Evolutionary conservation across 805 yeast species (phyloP).

Genomic region (Wickerhamiella dianesei): DNA sequence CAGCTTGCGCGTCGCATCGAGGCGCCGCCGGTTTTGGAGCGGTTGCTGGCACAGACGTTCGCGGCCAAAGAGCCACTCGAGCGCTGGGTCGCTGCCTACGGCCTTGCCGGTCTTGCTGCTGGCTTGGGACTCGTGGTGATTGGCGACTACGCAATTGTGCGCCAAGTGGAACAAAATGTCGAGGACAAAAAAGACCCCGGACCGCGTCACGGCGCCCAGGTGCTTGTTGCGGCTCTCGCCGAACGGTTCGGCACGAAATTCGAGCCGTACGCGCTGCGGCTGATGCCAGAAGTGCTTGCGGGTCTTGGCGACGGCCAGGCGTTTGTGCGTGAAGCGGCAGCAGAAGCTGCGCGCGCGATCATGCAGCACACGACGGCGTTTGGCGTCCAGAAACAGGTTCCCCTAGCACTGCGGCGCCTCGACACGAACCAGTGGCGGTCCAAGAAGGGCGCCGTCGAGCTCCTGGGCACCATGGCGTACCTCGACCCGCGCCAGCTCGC

Average conservation of each 20-base stretch:
- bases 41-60: constrained; percentile 47
- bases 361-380: constrained; percentile 86
- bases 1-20: constrained; percentile 39
- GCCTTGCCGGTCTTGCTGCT: constrained; percentile 82
- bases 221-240: constrained; percentile 75
- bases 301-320: constrained; percentile 73
- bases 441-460: constrained; percentile 90
- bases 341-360: constrained; percentile 69
- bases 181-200: constrained; percentile 69
- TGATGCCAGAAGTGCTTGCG: constrained; percentile 66
- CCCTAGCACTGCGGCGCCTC: constrained; percentile 71
- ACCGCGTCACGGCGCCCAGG: constrained; percentile 76
- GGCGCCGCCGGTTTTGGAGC: constrained; percentile 42
- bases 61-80: constrained; percentile 32
- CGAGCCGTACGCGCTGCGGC: constrained; percentile 89
- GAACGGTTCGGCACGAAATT: constrained; percentile 59
- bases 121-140: constrained; percentile 78
- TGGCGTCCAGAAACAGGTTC: constrained; percentile 85
- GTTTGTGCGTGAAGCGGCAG: constrained; percentile 83
- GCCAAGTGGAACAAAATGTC: constrained; percentile 64
- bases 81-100: constrained; percentile 90
- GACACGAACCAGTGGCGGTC: constrained; percentile 93
- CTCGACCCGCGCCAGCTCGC: constrained; percentile 90
- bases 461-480: constrained; percentile 96
- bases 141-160: constrained; percentile 60